Conservation (phyloP, 441 rosid genomes). For the Pelargonium myrrhifolium region DNA sequence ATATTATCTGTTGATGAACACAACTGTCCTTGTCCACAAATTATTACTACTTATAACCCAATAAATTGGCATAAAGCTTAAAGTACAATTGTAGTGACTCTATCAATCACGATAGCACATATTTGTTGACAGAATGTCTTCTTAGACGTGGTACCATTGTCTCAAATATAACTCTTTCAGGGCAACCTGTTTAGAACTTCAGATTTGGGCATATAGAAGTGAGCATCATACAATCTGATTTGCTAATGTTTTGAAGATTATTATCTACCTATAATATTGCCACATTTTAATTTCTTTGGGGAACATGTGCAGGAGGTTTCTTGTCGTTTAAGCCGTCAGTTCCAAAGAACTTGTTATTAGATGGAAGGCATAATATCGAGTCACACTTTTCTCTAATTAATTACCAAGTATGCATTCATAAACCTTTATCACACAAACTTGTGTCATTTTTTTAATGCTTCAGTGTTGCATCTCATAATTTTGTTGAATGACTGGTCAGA, state of each 20-base stretch:
- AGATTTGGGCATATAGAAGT: constrained; percentile 3
- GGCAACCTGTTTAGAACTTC: constrained; percentile 8
- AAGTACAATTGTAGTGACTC: not conserved
- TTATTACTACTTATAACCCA: not conserved
- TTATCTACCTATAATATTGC: constrained; percentile 11
- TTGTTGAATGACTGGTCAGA: constrained; percentile 38
- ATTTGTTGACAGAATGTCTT: not conserved
- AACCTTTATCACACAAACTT: constrained; percentile 17
- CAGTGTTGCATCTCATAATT: constrained; percentile 22
- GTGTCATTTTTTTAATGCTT: constrained; percentile 7
- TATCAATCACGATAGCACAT: not conserved
- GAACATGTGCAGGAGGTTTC: constrained; percentile 69
- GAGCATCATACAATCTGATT: not conserved
- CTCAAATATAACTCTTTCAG: constrained; percentile 9
- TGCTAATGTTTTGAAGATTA: constrained; percentile 7
- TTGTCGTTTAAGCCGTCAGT: constrained; percentile 82
- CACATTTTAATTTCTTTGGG: constrained; percentile 19
- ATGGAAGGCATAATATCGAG: constrained; percentile 70
- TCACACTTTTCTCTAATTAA: constrained; percentile 77
- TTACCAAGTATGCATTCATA: constrained; percentile 59
- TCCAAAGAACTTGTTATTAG: constrained; percentile 74
- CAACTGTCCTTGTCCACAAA: not conserved
- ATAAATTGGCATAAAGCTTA: not conserved
- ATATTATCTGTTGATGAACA: not conserved
- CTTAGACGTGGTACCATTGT: not conserved